phyloP scores from a whole-genome alignment of 495 filamentous ascomycete species.

The Trichoderma reesei region DNA sequence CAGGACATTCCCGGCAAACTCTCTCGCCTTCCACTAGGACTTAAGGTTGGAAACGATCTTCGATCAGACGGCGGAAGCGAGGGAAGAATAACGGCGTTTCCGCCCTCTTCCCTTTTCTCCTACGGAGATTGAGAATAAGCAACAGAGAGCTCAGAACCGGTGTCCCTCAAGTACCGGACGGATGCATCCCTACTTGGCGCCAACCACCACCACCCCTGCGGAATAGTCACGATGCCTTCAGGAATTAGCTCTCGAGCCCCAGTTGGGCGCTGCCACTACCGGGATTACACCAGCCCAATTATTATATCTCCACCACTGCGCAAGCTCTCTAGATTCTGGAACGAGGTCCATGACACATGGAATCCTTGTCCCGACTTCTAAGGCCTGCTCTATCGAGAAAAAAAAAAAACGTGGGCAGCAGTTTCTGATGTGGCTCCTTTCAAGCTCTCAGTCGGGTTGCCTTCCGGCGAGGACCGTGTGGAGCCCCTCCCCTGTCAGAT shows the following conservation, averaged over 20 bases:
- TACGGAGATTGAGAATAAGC: not conserved
- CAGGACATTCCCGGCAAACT: not conserved
- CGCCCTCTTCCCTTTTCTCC: not conserved
- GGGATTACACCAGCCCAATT: not conserved
- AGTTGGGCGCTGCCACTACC: not conserved
- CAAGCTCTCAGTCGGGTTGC: not conserved
- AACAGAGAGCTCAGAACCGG: not conserved
- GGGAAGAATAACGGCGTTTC: not conserved
- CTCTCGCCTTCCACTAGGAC: not conserved
- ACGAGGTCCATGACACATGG: constrained; percentile 6
- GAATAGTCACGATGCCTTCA: constrained; percentile 6
- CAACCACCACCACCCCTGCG: not conserved
- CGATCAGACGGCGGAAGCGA: not conserved
- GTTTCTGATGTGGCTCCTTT: not conserved
- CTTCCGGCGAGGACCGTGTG: not conserved
- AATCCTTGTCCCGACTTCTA: not conserved
- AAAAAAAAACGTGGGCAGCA: not conserved
- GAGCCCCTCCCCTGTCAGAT: not conserved
- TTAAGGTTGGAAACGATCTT: not conserved
- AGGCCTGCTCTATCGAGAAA: not conserved
- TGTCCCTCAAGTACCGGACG: not conserved
- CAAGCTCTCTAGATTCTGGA: not conserved
- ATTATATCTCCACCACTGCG: not conserved
- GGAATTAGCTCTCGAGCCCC: not conserved
- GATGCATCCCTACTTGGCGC: not conserved